Percentiles rank a stretch among this genome's conserved stretches.
Conservation (phyloP, 129 eudicot genomes). For the Artemisia tridentata region DNA sequence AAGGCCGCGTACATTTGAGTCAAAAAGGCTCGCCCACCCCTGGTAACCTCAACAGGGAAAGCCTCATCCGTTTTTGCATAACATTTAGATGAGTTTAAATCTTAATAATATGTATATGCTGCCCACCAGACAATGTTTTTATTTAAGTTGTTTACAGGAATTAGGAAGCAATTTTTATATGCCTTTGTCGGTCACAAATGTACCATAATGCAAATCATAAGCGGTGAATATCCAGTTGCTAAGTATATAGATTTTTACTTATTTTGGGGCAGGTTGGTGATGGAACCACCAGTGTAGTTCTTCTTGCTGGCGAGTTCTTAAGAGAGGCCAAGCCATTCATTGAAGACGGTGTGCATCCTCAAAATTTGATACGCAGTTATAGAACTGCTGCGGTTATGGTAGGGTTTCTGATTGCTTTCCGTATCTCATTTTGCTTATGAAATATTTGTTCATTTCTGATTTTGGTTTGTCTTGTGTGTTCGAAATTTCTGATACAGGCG, state of each 20-base stretch:
- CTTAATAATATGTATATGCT: no score
- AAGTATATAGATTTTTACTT: neutral
- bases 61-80: no score
- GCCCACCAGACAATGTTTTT: no score
- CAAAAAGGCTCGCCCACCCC: no score
- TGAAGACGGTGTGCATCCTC: constrained; percentile 99
- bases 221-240: no score
- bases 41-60: no score
- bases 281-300: constrained; percentile 96
- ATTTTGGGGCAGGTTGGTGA: constrained; percentile 79
- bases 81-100: no score
- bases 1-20: no score
- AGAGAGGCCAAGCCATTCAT: constrained; percentile 96
- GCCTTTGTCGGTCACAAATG: no score
- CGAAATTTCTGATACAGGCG: constrained; percentile 39
- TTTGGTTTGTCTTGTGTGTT: neutral
- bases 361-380: constrained; percentile 80
- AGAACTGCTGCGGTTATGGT: constrained; percentile 74
- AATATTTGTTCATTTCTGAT: neutral
- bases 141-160: no score
- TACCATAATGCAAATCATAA: no score
- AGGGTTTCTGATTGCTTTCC: constrained; percentile 10
- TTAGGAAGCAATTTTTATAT: no score
- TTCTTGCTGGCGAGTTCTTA: constrained; percentile 94
- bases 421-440: neutral